Conservation (phyloP, 352 stramenopile species). For the Porosira glacialis region DNA sequence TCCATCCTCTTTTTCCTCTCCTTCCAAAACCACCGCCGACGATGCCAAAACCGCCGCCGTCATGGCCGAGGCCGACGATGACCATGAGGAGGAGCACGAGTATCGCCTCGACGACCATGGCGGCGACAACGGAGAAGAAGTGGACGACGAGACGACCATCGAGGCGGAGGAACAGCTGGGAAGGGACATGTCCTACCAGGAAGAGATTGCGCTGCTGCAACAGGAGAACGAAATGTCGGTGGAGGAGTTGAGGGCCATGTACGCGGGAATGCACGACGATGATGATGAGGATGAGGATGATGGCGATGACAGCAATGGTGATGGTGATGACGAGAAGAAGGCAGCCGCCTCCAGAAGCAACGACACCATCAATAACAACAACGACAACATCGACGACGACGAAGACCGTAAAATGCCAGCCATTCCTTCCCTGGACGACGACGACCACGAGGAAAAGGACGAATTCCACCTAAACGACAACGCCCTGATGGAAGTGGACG, state of each 20-base stretch:
- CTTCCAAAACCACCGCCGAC: too few species aligned
- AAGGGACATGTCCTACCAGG: slow-evolving; percentile 72
- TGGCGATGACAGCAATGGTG: not conserved
- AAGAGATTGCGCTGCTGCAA: slow-evolving; percentile 86
- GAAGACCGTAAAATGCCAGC: slow-evolving; percentile 6
- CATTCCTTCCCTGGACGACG: slow-evolving; percentile 19
- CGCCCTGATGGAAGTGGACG: slow-evolving; percentile 80
- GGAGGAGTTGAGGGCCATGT: slow-evolving; percentile 85
- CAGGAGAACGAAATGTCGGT: slow-evolving; percentile 88
- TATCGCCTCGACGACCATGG: slow-evolving; percentile 29
- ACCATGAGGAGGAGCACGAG: slow-evolving; percentile 72
- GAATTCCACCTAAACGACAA: slow-evolving; percentile 60
- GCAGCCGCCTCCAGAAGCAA: not conserved
- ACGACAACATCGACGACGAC: not conserved
- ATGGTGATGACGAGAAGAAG: not conserved
- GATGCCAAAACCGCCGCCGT: not conserved
- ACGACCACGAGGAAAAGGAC: slow-evolving; percentile 52
- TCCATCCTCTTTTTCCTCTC: too few species aligned
- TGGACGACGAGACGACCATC: slow-evolving; percentile 91
- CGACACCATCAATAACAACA: not conserved
- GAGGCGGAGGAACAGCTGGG: slow-evolving; percentile 82
- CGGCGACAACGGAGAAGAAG: slow-evolving; percentile 23
- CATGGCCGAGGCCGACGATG: slow-evolving; percentile 51
- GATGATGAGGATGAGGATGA: not conserved
- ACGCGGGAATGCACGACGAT: slow-evolving; percentile 42